Evolutionary conservation across 2,329 filamentous ascomycete genomes (phyloP).

Genomic region (Fonsecaea nubica): DNA sequence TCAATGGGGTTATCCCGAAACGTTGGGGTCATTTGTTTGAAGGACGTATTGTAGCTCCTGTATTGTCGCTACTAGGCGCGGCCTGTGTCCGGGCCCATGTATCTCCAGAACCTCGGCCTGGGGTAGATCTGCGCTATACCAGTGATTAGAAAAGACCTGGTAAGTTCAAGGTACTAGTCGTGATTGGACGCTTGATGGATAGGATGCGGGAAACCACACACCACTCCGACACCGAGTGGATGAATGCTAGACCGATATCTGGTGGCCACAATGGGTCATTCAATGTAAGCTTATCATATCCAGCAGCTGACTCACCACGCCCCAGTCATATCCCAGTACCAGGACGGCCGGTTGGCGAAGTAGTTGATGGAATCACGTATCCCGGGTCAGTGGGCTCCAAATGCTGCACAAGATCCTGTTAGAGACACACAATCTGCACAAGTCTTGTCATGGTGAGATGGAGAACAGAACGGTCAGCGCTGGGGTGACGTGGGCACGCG

Average conservation of each 20-base stretch:
- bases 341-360: background rate
- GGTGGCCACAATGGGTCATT: background rate
- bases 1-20: slow-evolving; percentile 7
- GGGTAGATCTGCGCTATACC: background rate
- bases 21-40: background rate
- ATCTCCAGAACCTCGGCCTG: background rate
- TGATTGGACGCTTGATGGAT: background rate
- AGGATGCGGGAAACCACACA: background rate
- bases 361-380: background rate
- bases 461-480: background rate
- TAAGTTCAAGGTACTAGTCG: background rate
- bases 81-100: background rate
- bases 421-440: background rate
- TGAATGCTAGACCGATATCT: background rate
- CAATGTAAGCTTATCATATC: slow-evolving; percentile 6
- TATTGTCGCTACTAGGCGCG: background rate
- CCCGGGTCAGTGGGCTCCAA: background rate
- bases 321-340: background rate
- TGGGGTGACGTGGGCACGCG: background rate
- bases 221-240: background rate
- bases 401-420: background rate
- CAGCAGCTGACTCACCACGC: background rate
- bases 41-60: background rate
- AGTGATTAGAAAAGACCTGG: background rate
- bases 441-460: background rate